These are phyloP conservation scores for Gossypium arboreum DNA, from an alignment of 345 rosid species.

Conservation along the genomic window DNA sequence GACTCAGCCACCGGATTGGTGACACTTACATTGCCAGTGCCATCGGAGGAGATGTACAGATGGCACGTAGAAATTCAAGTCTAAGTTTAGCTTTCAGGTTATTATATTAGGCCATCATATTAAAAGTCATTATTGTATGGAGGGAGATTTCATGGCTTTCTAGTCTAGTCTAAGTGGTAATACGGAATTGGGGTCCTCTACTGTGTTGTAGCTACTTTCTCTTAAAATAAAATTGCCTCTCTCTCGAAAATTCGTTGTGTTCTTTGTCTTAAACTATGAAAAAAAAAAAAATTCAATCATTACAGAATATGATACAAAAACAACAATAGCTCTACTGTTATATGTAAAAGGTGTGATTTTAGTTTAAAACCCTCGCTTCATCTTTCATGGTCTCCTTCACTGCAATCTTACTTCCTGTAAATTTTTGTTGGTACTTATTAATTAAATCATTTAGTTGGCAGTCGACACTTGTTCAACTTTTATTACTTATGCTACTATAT, in stretches of 20 bases:
- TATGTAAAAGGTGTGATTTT: no score
- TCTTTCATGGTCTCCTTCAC: no score
- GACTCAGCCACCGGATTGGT: constrained; percentile 54
- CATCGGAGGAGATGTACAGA: constrained; percentile 72
- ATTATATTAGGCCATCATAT: not conserved
- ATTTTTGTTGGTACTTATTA: no score
- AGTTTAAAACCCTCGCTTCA: no score
- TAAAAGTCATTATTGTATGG: not conserved
- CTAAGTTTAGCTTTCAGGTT: constrained; percentile 15
- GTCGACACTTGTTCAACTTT: no score
- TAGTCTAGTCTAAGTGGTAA: not conserved
- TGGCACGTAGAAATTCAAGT: constrained; percentile 75
- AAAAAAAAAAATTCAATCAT: no score
- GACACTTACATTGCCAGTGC: constrained; percentile 51
- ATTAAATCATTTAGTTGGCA: no score
- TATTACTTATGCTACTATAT: no score
- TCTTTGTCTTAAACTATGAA: not conserved
- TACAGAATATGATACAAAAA: no score
- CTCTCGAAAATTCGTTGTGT: not conserved
- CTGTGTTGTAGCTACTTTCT: not conserved
- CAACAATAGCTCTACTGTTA: no score
- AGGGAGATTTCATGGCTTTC: not conserved
- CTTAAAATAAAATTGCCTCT: not conserved
- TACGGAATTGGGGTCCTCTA: not conserved
- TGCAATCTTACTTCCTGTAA: no score